Base-by-base conservation (phyloP, 768 basidiomycete genomes). In the Leccinum imitatum region DNA sequence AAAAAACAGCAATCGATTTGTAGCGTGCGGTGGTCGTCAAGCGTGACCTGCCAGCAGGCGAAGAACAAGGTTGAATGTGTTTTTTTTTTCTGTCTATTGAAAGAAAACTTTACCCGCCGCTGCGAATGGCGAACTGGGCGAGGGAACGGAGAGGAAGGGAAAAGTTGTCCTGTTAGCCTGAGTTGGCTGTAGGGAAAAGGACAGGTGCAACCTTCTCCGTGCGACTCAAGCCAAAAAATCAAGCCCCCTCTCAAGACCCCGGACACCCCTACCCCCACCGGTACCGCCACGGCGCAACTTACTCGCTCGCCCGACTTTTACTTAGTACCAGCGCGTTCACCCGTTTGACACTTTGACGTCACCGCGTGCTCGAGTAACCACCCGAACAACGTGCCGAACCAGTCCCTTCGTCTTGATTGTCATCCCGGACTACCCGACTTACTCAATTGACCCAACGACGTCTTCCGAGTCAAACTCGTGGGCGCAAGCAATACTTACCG, bases 41-140 rank as follows among this genome's bases (percentile, higher is more conserved):
- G 80, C 85, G 82, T 84, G 88, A 90, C 89, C 89, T 90, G 89
- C 89, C 89, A 89, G 89, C 89, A 90, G 89, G 89, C 86, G 82
- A 83, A 77, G 79, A 83, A 82, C 79, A 83, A 79, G 79, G 78
- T 78, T 81, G 79, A 78, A 78, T 74, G 77, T 57, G 54, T 50
- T 70, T 67, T 67, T 66, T 61, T 62, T 71, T 71, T 66, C 71
- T 69, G 73, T 80, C 78, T 80, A 81, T 73, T 75, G 62, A 57
- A 67, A 68, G 62, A 57, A 66, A 68, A 54, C 59, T 56, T 65
- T 53, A 56, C 72, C 76, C 73, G 76, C 71, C 75, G 77, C 77
- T 73, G 68, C 68, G 57, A 44, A 59, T 65, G 68, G 76, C 77
- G 71, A 70, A 64, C 75, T 71, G 73, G 70, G 65, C 61, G 64